A percentile compares a stretch with the other conserved stretches of the same genome.
Evolutionary conservation across 768 basidiomycete species (phyloP).

Genomic region (Thelephora ganbajun): DNA sequence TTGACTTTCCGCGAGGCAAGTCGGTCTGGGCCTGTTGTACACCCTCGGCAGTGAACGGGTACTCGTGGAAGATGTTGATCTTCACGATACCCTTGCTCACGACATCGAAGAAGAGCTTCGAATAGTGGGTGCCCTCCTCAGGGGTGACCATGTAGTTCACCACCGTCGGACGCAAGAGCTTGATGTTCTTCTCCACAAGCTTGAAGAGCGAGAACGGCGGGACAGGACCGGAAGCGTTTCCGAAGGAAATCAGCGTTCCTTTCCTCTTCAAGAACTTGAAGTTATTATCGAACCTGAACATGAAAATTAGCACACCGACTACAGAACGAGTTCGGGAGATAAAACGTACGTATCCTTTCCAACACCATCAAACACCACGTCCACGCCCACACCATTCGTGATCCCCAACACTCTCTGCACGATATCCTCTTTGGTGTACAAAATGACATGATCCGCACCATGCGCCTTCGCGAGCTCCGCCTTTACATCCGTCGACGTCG

Average conservation of each 20-base stretch:
- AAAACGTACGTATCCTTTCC: conserved; percentile 78
- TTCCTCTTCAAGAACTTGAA: conserved; percentile 75
- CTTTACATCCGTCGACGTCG: conserved; percentile 77
- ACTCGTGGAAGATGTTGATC: conserved; percentile 59
- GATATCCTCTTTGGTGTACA: conserved; percentile 62
- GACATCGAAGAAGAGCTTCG: conserved; percentile 46
- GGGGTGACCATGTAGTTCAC: conserved; percentile 59
- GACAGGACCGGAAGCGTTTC: conserved; percentile 84
- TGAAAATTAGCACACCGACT: neutral
- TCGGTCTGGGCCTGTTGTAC: conserved; percentile 67
- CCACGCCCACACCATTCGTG: conserved; percentile 67
- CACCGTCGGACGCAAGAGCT: conserved; percentile 64
- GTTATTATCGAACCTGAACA: conserved; percentile 54
- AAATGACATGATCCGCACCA: conserved; percentile 77
- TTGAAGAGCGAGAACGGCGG: conserved; percentile 62
- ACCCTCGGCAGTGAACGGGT: conserved; percentile 74
- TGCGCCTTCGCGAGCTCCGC: conserved; percentile 59
- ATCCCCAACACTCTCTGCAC: conserved; percentile 59
- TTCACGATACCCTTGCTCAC: conserved; percentile 47
- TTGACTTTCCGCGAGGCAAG: conserved; percentile 53
- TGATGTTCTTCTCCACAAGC: conserved; percentile 72
- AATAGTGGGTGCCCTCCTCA: conserved; percentile 60
- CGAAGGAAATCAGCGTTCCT: conserved; percentile 81
- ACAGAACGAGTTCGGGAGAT: neutral
- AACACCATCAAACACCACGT: conserved; percentile 85